phyloP scores from a whole-genome alignment of 2,329 filamentous ascomycete genomes.

The Colletotrichum orchidophilum region DNA sequence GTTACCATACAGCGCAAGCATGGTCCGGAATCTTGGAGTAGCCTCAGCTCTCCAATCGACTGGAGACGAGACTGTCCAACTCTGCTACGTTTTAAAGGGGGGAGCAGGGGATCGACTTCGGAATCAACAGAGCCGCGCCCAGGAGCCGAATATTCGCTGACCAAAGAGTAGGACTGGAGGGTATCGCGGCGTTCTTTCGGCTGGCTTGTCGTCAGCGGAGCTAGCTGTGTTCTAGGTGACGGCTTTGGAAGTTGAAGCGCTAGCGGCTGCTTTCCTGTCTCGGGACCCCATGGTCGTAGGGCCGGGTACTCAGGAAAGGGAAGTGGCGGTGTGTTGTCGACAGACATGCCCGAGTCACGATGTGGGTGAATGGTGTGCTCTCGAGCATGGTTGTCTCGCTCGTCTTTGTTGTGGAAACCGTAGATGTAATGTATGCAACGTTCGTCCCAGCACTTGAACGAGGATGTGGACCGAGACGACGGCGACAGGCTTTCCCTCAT shows the following conservation, averaged over 20 bases:
- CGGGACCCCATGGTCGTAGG: constrained; percentile 44
- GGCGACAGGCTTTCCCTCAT: constrained; percentile 48
- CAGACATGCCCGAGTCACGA: constrained; percentile 56
- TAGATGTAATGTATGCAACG: constrained; percentile 67
- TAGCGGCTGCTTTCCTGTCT: constrained; percentile 39
- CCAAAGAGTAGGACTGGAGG: constrained; percentile 50
- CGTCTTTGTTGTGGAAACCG: constrained; percentile 60
- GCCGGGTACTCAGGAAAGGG: constrained; percentile 45
- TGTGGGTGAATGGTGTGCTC: constrained; percentile 53
- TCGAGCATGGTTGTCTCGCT: constrained; percentile 61
- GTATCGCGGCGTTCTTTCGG: constrained; percentile 53
- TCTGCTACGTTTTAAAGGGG: constrained; percentile 63
- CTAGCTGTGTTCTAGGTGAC: constrained; percentile 45
- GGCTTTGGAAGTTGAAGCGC: constrained; percentile 53
- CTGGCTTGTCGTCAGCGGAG: constrained; percentile 46
- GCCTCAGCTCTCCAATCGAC: constrained; percentile 65
- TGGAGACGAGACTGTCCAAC: constrained; percentile 62
- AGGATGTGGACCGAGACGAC: constrained; percentile 47
- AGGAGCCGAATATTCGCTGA: constrained; percentile 47
- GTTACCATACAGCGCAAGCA: constrained; percentile 62
- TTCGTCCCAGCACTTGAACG: constrained; percentile 65
- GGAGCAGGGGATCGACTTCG: constrained; percentile 61
- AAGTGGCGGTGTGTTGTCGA: constrained; percentile 48
- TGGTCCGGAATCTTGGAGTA: constrained; percentile 56
- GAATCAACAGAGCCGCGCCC: constrained; percentile 54